Evolutionary conservation across 2,329 filamentous ascomycete genomes (phyloP).

Genomic region (Ophiostoma pallidulum): DNA sequence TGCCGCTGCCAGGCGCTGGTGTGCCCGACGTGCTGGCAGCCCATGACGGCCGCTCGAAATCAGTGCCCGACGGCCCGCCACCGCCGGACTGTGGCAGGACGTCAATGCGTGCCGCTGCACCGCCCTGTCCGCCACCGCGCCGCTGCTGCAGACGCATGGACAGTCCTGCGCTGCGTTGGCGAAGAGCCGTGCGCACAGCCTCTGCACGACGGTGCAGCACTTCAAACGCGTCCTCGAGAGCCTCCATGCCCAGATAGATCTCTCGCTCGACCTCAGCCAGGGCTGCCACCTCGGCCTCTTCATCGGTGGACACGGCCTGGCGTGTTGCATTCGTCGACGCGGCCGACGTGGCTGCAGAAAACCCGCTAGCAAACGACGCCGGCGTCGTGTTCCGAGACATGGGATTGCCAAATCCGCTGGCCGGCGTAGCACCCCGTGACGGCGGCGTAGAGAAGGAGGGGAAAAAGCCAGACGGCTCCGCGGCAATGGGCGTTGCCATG

Average conservation of each 20-base stretch:
- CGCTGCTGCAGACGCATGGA: constrained; percentile 53
- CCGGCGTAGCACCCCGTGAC: constrained; percentile 31
- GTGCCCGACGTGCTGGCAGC: constrained; percentile 24
- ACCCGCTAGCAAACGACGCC: constrained; percentile 27
- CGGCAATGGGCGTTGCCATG: constrained; percentile 26
- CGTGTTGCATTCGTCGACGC: constrained; percentile 39
- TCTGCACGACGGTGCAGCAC: constrained; percentile 80
- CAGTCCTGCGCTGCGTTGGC: constrained; percentile 73
- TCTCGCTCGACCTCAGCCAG: constrained; percentile 87
- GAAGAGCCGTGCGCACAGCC: constrained; percentile 64
- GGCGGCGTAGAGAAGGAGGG: background rate
- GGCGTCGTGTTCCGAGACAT: constrained; percentile 47
- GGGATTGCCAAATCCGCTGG: constrained; percentile 31
- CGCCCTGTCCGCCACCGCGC: constrained; percentile 24
- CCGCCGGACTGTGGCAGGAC: constrained; percentile 37
- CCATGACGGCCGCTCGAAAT: constrained; percentile 34
- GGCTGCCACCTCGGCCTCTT: constrained; percentile 85
- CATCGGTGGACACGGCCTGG: constrained; percentile 72
- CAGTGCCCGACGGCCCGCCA: constrained; percentile 30
- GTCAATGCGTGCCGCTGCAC: constrained; percentile 37
- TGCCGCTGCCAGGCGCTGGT: constrained; percentile 19
- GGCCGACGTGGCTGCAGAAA: constrained; percentile 33
- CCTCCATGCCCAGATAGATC: constrained; percentile 91
- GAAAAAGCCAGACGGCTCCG: constrained; percentile 23
- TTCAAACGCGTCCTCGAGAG: constrained; percentile 88